These are phyloP conservation scores for Penicillium verrucosum DNA, from an alignment of 2,329 filamentous ascomycete species.

Conservation along the genomic window DNA sequence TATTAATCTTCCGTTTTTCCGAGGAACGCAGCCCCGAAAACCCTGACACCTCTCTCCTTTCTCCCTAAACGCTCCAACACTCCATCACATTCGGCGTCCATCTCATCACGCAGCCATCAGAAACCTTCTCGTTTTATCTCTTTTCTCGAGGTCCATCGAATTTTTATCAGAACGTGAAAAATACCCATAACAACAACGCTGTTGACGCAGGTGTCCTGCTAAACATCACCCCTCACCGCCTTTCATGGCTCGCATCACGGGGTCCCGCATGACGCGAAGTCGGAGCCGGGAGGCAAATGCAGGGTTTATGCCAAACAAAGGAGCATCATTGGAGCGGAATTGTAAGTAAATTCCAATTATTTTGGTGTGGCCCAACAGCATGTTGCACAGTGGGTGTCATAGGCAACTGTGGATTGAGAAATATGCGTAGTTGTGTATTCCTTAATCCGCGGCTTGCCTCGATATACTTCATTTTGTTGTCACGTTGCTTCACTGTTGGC, in stretches of 20 bases:
- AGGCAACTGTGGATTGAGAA: background rate
- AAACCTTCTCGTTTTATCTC: background rate
- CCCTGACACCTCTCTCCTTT: background rate
- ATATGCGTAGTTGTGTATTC: background rate
- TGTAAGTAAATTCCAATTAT: background rate
- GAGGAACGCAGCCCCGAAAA: constrained; percentile 3
- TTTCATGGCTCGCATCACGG: constrained; percentile 1
- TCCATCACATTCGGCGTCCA: background rate
- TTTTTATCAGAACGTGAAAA: background rate
- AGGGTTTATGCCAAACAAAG: background rate
- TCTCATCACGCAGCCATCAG: background rate
- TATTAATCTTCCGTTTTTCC: background rate
- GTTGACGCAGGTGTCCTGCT: background rate
- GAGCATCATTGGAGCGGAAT: background rate
- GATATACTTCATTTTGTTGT: background rate
- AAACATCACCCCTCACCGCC: background rate
- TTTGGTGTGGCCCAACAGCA: background rate
- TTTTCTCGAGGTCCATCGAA: background rate
- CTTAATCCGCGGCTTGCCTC: too few relatives aligned
- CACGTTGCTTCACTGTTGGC: background rate
- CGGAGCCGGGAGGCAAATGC: constrained; percentile 36
- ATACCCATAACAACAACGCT: background rate
- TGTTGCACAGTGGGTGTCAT: background rate
- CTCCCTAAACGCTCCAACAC: background rate
- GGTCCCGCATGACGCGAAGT: constrained; percentile 36